A percentile compares a stretch with the other conserved stretches of the same genome.
These are phyloP conservation scores for Botrytis porri DNA, from an alignment of 2,329 filamentous ascomycete genomes.

Conservation along the genomic window DNA sequence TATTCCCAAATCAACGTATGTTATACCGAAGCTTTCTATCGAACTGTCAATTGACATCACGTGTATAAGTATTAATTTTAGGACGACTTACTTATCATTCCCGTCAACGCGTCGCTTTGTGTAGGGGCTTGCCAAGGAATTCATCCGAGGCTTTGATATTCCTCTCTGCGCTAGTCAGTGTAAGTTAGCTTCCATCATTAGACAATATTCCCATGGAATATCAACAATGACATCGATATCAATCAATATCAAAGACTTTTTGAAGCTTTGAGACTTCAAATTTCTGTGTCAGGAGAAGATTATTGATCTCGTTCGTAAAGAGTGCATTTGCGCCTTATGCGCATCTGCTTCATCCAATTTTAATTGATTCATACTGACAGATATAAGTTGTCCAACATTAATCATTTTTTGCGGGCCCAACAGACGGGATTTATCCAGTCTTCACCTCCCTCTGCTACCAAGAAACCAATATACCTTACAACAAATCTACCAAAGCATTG, in stretches of 20 bases:
- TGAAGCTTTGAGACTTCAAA: background rate
- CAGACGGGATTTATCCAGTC: background rate
- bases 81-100: background rate
- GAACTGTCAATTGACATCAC: background rate
- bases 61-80: background rate
- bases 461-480: slow-evolving; percentile 3
- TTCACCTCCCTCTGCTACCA: slow-evolving; percentile 2
- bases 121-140: slow-evolving; percentile 25
- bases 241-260: slow-evolving; percentile 3
- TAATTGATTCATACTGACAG: slow-evolving; percentile 14
- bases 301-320: background rate
- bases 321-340: slow-evolving; percentile 13
- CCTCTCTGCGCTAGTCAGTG: slow-evolving; percentile 27
- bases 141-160: slow-evolving; percentile 22
- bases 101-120: background rate
- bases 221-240: slow-evolving; percentile 8
- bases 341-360: slow-evolving; percentile 2
- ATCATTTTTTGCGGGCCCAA: slow-evolving; percentile 17
- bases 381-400: slow-evolving; percentile 13
- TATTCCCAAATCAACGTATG: background rate
- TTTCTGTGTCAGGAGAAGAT: background rate
- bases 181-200: slow-evolving; percentile 29
- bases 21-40: background rate
- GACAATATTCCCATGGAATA: slow-evolving; percentile 1
- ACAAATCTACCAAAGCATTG: slow-evolving; percentile 7